phyloP scores from a whole-genome alignment of 192 early-diverging fungal species.

The Umbelopsis sp. region DNA sequence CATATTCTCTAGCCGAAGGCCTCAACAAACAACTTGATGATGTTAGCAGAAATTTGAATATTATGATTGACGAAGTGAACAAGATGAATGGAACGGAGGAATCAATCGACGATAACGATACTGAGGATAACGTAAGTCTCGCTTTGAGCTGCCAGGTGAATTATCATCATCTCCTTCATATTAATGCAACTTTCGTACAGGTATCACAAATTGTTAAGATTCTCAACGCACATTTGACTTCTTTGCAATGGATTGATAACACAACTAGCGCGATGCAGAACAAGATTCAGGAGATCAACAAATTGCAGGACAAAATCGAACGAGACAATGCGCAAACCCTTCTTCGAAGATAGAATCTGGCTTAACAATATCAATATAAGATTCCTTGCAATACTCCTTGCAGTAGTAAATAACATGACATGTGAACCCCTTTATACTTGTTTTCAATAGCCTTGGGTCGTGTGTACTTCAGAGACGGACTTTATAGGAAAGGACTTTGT shows the following conservation, averaged over 20 bases:
- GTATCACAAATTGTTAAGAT: slow-evolving; percentile 83
- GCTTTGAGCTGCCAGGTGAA: background rate
- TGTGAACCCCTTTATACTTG: background rate
- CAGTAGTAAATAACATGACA: background rate
- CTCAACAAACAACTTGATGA: slow-evolving; percentile 88
- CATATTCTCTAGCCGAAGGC: slow-evolving; percentile 84
- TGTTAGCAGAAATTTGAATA: slow-evolving; percentile 74
- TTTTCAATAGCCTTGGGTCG: too few relatives aligned
- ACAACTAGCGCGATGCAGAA: slow-evolving; percentile 56
- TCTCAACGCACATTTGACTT: slow-evolving; percentile 87
- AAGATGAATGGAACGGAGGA: slow-evolving; percentile 43
- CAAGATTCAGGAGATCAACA: slow-evolving; percentile 56
- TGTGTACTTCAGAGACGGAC: too few relatives aligned
- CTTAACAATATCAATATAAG: background rate
- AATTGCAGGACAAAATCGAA: slow-evolving; percentile 38
- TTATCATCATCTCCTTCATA: background rate
- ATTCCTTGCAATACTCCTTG: slow-evolving; percentile 2
- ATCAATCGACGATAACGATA: slow-evolving; percentile 27
- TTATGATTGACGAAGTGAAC: slow-evolving; percentile 90
- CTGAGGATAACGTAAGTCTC: slow-evolving; percentile 44
- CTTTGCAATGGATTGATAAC: slow-evolving; percentile 91
- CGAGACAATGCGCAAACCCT: slow-evolving; percentile 22
- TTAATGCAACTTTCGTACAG: slow-evolving; percentile 14
- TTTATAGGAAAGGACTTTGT: too few relatives aligned
- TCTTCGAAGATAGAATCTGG: background rate